Percentiles rank a stretch among this genome's conserved stretches.
These are phyloP conservation scores for Penicillium expansum DNA, from an alignment of 2,329 filamentous ascomycete genomes.

Conservation along the genomic window DNA sequence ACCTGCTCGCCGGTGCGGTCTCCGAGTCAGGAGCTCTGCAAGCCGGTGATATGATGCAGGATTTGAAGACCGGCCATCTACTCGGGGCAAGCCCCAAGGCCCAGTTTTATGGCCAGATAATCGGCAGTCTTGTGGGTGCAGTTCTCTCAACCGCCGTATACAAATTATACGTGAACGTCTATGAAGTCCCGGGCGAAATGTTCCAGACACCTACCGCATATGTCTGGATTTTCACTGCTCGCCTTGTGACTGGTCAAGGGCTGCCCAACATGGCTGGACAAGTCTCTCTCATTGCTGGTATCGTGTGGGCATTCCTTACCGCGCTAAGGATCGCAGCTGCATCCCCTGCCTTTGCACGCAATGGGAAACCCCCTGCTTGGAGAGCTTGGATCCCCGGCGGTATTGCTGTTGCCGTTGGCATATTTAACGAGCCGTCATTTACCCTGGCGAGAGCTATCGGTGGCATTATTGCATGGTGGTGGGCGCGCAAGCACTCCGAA, in stretches of 20 bases:
- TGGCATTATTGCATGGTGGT: constrained; percentile 74
- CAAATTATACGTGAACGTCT: constrained; percentile 84
- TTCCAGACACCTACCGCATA: constrained; percentile 94
- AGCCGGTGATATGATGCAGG: constrained; percentile 94
- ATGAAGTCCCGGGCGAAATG: constrained; percentile 79
- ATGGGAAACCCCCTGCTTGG: constrained; percentile 54
- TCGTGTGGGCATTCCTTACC: constrained; percentile 71
- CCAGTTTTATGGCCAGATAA: constrained; percentile 94
- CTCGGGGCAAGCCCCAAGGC: constrained; percentile 89
- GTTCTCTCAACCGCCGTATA: constrained; percentile 85
- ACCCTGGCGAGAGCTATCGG: constrained; percentile 84
- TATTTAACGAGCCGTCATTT: constrained; percentile 97
- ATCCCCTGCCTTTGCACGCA: constrained; percentile 28
- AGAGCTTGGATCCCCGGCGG: constrained; percentile 79
- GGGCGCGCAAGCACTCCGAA: constrained; percentile 52
- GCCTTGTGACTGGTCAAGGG: constrained; percentile 86
- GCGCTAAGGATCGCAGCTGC: constrained; percentile 61
- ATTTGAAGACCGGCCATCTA: constrained; percentile 92
- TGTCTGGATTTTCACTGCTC: constrained; percentile 95
- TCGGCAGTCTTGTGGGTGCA: constrained; percentile 82
- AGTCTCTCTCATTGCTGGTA: constrained; percentile 72
- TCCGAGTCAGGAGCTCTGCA: constrained; percentile 83
- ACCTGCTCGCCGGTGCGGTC: constrained; percentile 88
- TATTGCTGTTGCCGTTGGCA: constrained; percentile 85
- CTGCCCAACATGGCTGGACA: constrained; percentile 79